Percentiles rank a stretch among this genome's conserved stretches.
phyloP scores from a whole-genome alignment of 331 rosid species.

The Cydonia oblonga region DNA sequence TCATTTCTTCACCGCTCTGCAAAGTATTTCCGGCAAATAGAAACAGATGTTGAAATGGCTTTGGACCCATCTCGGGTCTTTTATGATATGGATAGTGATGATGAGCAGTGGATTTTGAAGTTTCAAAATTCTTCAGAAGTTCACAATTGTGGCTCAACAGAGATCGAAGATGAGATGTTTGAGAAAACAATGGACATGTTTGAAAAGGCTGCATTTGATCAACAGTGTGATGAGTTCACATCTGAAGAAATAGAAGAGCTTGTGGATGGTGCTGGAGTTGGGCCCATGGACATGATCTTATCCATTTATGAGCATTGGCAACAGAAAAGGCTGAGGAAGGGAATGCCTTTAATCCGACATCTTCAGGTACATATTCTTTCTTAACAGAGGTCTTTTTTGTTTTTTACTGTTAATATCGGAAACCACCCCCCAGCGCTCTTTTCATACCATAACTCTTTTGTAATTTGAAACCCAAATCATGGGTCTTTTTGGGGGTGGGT shows the following conservation, averaged over 20 bases:
- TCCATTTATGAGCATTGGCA: slow-evolving; percentile 68
- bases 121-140: slow-evolving; percentile 30
- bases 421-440: too few species aligned
- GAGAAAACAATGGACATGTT: slow-evolving; percentile 71
- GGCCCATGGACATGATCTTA: slow-evolving; percentile 31
- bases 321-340: slow-evolving; percentile 57
- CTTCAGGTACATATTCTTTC: slow-evolving; percentile 55
- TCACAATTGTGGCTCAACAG: slow-evolving; percentile 22
- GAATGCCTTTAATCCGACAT: slow-evolving; percentile 86
- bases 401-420: neutral
- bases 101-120: slow-evolving; percentile 59
- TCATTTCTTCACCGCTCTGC: slow-evolving; percentile 48
- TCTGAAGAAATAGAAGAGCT: slow-evolving; percentile 68
- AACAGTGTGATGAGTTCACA: slow-evolving; percentile 46
- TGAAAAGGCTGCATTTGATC: slow-evolving; percentile 82
- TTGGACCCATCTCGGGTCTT: slow-evolving; percentile 57
- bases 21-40: slow-evolving; percentile 63
- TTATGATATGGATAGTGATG: slow-evolving; percentile 98
- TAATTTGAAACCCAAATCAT: neutral
- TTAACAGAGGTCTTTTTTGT: neutral
- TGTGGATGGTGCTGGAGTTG: slow-evolving; percentile 31
- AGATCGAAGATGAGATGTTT: slow-evolving; percentile 48
- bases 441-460: too few species aligned
- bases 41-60: slow-evolving; percentile 88
- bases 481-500: too few species aligned